Evolutionary conservation across 2,329 filamentous ascomycete genomes (phyloP).

Genomic region (Paecilomyces variotii): DNA sequence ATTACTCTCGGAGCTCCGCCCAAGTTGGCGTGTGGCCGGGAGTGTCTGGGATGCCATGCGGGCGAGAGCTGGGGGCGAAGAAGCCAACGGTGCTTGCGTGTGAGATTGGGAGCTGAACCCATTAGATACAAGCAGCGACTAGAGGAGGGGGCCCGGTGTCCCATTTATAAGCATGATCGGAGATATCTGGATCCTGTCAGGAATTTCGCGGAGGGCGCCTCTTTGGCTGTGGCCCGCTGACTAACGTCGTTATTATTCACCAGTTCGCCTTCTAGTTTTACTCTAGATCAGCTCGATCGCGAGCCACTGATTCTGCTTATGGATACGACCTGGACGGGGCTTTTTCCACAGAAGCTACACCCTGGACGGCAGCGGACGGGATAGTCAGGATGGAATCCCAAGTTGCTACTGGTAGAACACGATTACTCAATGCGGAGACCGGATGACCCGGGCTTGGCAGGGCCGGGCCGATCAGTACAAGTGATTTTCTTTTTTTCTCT

Average conservation of each 20-base stretch:
- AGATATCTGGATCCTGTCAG: not conserved
- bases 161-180: not conserved
- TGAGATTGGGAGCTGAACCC: not conserved
- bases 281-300: not conserved
- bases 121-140: not conserved
- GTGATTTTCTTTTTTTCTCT: not conserved
- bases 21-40: slow-evolving; percentile 6
- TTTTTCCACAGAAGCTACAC: not conserved
- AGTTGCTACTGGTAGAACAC: not conserved
- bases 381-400: not conserved
- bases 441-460: not conserved
- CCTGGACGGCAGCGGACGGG: not conserved
- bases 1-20: slow-evolving; percentile 18
- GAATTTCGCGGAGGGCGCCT: not conserved
- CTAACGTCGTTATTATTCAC: not conserved
- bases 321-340: not conserved
- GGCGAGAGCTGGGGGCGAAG: not conserved
- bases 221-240: not conserved
- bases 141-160: not conserved
- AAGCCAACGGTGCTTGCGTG: not conserved
- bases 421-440: not conserved
- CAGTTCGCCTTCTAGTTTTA: not conserved
- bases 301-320: not conserved
- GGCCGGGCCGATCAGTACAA: not conserved
- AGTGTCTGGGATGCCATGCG: not conserved